Base-by-base conservation (phyloP, 805 yeast species). In the Hanseniaspora lindneri region DNA sequence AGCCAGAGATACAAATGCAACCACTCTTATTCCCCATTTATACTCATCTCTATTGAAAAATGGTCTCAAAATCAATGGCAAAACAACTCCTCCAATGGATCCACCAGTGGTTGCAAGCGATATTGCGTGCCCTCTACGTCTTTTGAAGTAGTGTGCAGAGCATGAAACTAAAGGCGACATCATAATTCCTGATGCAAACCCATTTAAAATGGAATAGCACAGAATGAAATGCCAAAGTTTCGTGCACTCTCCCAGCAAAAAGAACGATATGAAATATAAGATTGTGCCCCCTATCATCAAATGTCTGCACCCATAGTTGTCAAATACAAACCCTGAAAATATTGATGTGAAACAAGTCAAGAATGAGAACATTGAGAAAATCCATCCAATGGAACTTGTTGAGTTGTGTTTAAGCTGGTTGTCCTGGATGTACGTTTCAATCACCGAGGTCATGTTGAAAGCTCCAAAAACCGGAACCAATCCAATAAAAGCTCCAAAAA, bases 81-180 rank as follows among this genome's bases (percentile, higher is more conserved):
- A 74, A 13, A 72, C 51, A 52, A 72, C 65, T 29, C 79, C 80
- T 35, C 80, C 80, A 20, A 75, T 34, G 13, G 75, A 68, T 3
- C 77, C 79, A 34, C 79, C 79, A 21, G 68, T 65, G 6, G 73
- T 66, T 0, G 76, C 69, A 2, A 72, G 39, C 1, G 75, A 74
- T 8, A 64, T 61, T 20, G 78, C 80, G 47, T 68, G 62, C 2
- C 82, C 86, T 56, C 85, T 66, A 53, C 66, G 75, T 40, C 60
- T 66, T 44, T 69, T 65, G 56, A 80, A 80, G 74, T 83, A 80
- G 54, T 80, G 86, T 25, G 79, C 73, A 9, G 79, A 67, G 13
- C 74, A 75, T 13, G 82, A 75, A 7, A 80, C 62, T 30, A 75
- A 60, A 1, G 85, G 84, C 20, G 77, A 69, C 59, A 76, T 65